Base-by-base conservation (phyloP, 345 rosid species). In the Physaria fendleri region DNA sequence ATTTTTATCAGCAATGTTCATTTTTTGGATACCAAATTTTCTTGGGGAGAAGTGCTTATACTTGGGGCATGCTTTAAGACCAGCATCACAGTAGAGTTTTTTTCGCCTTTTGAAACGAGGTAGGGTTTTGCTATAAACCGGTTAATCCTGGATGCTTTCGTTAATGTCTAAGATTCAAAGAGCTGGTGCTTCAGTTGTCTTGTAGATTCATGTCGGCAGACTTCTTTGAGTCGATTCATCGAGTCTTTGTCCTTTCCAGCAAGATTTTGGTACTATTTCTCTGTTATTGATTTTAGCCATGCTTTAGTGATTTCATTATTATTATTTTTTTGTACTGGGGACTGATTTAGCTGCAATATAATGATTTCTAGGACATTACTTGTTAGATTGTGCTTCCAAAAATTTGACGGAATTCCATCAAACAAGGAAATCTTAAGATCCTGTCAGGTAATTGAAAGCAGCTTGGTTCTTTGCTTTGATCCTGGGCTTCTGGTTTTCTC, bases 51-150 rank as follows among this genome's bases (percentile, higher is more conserved):
- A 62, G 23, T 75, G 57, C 84, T 82, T 32, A 72, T 88, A 75
- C 85, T 92, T 29, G 97, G 98, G 39, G 81, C 84, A 42, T 92
- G 98, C 77, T 80, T 59, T 68, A 81, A 66, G 78, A 84, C 87
- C 59, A 86, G 87, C 76, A 74, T 92, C 32, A 66, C 61, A 24
- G 70, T 92, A 48, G 79, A 76, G 64, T 72, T 77, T n/a, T 88
- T 85, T 61, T 92, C 98, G 27, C 95, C 97, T 20, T 77, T 84
- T 53, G 82, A 74, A 66, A 74, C 85, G 11, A 73, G 91, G 98
- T 92, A 77, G 6, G 71, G 33, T 25, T 29, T 67, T 50, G 23
- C 46, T 64, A 40, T 56, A 41, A 41, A 34, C 11, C 12, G 2
- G 30, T 64, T 15, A 49, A 25, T 57, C 41, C 12, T 49, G 48